Percentiles rank a stretch among this genome's conserved stretches.
Conservation (phyloP, 345 rosid species). For the Hypericum androsaemum region DNA sequence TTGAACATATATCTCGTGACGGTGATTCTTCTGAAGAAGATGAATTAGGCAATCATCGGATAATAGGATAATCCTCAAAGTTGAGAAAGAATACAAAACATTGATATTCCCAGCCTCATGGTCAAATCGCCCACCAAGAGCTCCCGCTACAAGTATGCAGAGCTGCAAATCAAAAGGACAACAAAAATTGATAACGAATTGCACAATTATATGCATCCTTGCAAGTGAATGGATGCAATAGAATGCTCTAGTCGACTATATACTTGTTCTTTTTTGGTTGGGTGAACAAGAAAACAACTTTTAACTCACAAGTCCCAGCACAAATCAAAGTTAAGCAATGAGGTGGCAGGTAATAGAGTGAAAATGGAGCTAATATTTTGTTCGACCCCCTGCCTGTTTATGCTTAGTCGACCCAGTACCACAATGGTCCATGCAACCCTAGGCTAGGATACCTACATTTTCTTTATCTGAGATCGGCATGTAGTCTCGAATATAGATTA, state of each 20-base stretch:
- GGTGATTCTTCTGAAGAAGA: constrained; percentile 60
- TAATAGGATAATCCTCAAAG: constrained; percentile 45
- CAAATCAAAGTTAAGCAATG: no score
- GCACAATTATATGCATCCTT: no score
- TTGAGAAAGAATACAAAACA: constrained; percentile 52
- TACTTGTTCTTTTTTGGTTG: no score
- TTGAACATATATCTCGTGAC: constrained; percentile 51
- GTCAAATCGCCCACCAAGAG: constrained; percentile 96
- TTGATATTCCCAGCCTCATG: constrained; percentile 90
- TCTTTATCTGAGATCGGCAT: constrained; percentile 37
- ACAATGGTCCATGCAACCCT: background rate
- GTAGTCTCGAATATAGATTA: constrained; percentile 38
- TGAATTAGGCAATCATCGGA: constrained; percentile 73
- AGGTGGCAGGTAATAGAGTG: no score
- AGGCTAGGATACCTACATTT: constrained; percentile 32
- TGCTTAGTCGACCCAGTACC: background rate
- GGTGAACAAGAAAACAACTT: no score
- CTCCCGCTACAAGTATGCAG: constrained; percentile 82
- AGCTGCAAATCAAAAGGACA: constrained; percentile 41
- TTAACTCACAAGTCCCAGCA: no score
- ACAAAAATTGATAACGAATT: no score
- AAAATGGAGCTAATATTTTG: no score
- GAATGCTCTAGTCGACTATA: no score
- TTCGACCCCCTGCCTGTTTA: no score
- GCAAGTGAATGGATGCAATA: no score